Evolutionary conservation across 2,329 filamentous ascomycete species (phyloP).

Genomic region (Stachybotrys chlorohalonatus): DNA sequence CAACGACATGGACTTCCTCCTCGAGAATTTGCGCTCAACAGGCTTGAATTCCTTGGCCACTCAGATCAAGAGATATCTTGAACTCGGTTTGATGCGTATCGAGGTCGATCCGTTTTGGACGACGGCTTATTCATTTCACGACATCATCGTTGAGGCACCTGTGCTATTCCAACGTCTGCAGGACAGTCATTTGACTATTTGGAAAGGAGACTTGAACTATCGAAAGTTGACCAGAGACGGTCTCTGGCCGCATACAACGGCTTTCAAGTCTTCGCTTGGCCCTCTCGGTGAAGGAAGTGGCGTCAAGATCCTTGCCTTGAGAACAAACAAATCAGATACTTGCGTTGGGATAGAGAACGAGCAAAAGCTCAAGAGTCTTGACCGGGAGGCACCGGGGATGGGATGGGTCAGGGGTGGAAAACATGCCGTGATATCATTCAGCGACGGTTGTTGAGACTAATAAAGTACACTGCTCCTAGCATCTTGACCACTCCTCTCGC

Average conservation of each 20-base stretch:
- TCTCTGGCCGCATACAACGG: constrained; percentile 54
- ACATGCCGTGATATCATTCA: constrained; percentile 49
- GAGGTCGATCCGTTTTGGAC: constrained; percentile 52
- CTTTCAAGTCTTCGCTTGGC: constrained; percentile 54
- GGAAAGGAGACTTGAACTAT: constrained; percentile 66
- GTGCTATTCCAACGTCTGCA: constrained; percentile 49
- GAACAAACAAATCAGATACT: constrained; percentile 62
- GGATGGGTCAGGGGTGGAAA: constrained; percentile 64
- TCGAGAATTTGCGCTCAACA: neutral
- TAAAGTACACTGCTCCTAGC: neutral
- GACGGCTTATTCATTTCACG: constrained; percentile 48
- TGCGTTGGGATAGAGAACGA: constrained; percentile 43
- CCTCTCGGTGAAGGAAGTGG: constrained; percentile 49
- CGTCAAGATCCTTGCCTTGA: constrained; percentile 51
- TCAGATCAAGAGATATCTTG: constrained; percentile 1
- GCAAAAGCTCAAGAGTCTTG: constrained; percentile 42
- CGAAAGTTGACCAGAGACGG: constrained; percentile 58
- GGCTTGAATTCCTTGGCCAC: constrained; percentile 1
- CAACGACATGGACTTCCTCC: constrained; percentile 39
- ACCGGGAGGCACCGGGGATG: constrained; percentile 38
- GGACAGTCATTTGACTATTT: constrained; percentile 54
- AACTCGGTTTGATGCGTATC: constrained; percentile 1
- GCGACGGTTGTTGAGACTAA: constrained; percentile 1
- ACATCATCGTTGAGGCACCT: constrained; percentile 44
- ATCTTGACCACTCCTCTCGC: constrained; percentile 2